Evolutionary conservation across 192 early-diverging fungal species (phyloP), one percentile per base, ranked within the genome.

Genomic region (Backusella sp.): DNA sequence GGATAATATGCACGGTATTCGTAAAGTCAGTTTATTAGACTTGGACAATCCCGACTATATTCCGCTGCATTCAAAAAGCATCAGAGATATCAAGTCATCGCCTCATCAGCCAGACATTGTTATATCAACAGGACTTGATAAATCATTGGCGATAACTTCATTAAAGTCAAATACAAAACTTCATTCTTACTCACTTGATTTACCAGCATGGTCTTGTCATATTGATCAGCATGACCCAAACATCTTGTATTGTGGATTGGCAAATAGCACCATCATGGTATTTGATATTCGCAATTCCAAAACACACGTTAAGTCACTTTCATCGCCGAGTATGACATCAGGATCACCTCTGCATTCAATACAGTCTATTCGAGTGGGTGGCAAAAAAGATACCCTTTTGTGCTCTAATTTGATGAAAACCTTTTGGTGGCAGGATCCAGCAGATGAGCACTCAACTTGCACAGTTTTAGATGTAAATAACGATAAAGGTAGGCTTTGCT

Each of bases 221-320:
- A 44, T 53, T 36, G 77, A 78, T 62, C 11, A 11, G 1, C 9
- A 34, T 3, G 49, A 78, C n/a, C 30, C 67, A 8, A 78, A 78
- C 66, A 62, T 37, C 4, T 19, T 78, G 4, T 78, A 78, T n/a
- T 78, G 77, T 70, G 77, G 77, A 23, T 26, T 78, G n/a, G 32
- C 34, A 0, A 73, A 78, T 32, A 68, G 73, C 32, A 49, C 77
- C 4, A 39, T 74, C 3, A 36, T 78, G 46, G 53, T 78, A 0
- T 78, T 73, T 65, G 77, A 78, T 17, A 68, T 74, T 0, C 72
- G 77, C 4, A 78, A 78, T 34, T 74, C 77, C 26, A 72, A 72
- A 46, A 21, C 35, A 4, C 34, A 75, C 53, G 26, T 75, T 2
- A 34, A 75, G 17, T 35, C 67, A 14, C 42, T 75, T 1, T 49